A percentile compares a stretch with the other conserved stretches of the same genome.
Evolutionary conservation across 768 basidiomycete species (phyloP).

Genomic region (Collybiopsis luxurians): DNA sequence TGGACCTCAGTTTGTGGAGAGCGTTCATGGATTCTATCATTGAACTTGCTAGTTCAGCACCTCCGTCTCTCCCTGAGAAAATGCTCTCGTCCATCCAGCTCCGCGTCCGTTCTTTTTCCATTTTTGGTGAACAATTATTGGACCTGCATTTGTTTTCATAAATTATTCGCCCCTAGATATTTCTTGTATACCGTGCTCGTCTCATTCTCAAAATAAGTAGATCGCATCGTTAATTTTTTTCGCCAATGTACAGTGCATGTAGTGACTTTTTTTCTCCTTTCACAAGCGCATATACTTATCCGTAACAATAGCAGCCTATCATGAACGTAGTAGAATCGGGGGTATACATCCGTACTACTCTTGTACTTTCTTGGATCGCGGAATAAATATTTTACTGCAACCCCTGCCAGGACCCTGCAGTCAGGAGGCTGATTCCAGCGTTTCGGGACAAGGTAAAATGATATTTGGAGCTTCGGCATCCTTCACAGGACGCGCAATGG

Average conservation of each 20-base stretch:
- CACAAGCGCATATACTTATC: not conserved
- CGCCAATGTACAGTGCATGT: not conserved
- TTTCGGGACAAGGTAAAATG: too few species aligned
- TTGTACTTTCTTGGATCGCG: not conserved
- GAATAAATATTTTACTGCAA: too few species aligned
- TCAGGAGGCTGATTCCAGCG: too few species aligned
- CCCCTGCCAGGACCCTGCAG: too few species aligned
- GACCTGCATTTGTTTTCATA: not conserved
- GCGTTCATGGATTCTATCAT: slow-evolving; percentile 1
- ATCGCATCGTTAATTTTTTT: not conserved
- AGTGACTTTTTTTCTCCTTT: not conserved
- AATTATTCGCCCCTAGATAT: not conserved
- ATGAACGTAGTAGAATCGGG: too few species aligned
- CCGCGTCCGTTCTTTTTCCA: not conserved
- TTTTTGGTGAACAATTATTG: too few species aligned
- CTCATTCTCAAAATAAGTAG: not conserved
- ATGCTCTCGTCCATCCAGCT: too few species aligned
- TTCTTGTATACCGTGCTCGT: not conserved
- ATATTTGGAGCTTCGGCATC: too few species aligned
- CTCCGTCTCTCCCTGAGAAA: not conserved
- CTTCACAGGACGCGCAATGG: too few species aligned
- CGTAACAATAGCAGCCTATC: not conserved
- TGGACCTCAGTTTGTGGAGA: not conserved
- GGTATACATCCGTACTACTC: not conserved
- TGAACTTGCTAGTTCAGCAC: not conserved